Base-by-base conservation (phyloP, 768 basidiomycete genomes). In the Auricularia heimuer region DNA sequence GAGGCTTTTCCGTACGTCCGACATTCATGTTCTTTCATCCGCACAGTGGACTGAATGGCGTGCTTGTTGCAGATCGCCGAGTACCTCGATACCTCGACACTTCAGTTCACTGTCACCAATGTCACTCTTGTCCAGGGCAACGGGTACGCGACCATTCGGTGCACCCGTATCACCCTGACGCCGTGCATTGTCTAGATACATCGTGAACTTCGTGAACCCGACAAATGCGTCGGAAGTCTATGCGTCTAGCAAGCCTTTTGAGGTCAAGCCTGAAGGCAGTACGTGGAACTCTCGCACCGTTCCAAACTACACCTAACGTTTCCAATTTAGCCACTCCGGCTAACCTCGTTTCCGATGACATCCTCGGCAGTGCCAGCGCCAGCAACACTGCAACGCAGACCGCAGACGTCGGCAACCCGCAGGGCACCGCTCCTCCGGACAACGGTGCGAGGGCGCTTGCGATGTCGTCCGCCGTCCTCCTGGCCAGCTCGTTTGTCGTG, bases 241-340 rank as follows among this genome's bases (percentile, higher is more conserved):
- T 66, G 84, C 85, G 12, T 70, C 73, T 44, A 83, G 86, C 34
- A 60, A 79, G 64, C 71, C 75, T 3, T 91, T 91, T 73, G 82
- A 84, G 72, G 80, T 91, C 73, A 83, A 85, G 71, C 71, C 85
- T 4, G 66, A 75, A 37, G 84, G 84, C 62, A 77, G 87, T 42
- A 7, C 77, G 12, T 89, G 8, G 11, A 54, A 14, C 11, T 51
- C 10, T 18, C 8, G 6, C 6, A 18, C 21, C 21, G 10, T 18
- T 51, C 47, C 21, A 8, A 12, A 18, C 21, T 2, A 18, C 18
- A 33, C 33, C 34, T 60, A 8, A 60, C 34, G 29, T 29, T 34
- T 60, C 4, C n/a, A 18, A 54, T 18, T n/a, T 29, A 35, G 29
- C 56, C 24, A 29, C 56, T 24, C 24, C 24, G 56, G 56, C 56